These are phyloP conservation scores for Gastrodia elata DNA, from an alignment of 106 monocot species.

Conservation along the genomic window DNA sequence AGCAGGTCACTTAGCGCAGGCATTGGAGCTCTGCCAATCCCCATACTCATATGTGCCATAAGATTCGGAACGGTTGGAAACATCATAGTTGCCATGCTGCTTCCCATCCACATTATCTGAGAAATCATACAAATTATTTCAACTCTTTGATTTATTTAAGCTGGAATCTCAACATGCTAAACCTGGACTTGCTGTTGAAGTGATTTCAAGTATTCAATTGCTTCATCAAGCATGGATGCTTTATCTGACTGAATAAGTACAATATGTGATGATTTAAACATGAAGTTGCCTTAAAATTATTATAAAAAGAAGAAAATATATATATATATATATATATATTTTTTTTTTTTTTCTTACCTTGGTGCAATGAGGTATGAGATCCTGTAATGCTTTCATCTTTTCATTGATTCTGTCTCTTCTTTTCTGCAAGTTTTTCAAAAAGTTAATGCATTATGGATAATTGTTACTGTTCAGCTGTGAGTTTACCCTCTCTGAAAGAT, in stretches of 20 bases:
- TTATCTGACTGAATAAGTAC: conserved; percentile 38
- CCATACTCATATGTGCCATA: conserved; percentile 37
- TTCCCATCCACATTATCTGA: conserved; percentile 95
- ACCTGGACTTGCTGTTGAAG: conserved; percentile 58
- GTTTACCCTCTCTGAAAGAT: conserved; percentile 45
- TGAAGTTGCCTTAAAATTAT: neutral
- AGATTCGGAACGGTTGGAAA: conserved; percentile 54
- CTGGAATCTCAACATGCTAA: no score
- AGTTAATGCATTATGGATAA: neutral
- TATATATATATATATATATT: no score
- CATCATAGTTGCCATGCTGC: conserved; percentile 78
- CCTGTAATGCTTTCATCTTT: conserved; percentile 12
- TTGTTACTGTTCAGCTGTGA: neutral
- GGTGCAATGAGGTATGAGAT: conserved; percentile 11
- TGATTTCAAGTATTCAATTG: conserved; percentile 69
- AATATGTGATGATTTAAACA: neutral
- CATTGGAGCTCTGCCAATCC: conserved; percentile 25
- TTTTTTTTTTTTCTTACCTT: conserved; percentile 1
- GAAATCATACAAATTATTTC: neutral
- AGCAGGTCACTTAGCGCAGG: conserved; percentile 24
- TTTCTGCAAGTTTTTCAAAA: conserved; percentile 4
- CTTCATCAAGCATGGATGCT: conserved; percentile 85
- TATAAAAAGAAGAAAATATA: neutral
- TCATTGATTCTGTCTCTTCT: conserved; percentile 12
- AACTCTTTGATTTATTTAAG: no score